These are phyloP conservation scores for Sordariomycetes sp. DNA, from an alignment of 2,329 filamentous ascomycete genomes.

Conservation along the genomic window DNA sequence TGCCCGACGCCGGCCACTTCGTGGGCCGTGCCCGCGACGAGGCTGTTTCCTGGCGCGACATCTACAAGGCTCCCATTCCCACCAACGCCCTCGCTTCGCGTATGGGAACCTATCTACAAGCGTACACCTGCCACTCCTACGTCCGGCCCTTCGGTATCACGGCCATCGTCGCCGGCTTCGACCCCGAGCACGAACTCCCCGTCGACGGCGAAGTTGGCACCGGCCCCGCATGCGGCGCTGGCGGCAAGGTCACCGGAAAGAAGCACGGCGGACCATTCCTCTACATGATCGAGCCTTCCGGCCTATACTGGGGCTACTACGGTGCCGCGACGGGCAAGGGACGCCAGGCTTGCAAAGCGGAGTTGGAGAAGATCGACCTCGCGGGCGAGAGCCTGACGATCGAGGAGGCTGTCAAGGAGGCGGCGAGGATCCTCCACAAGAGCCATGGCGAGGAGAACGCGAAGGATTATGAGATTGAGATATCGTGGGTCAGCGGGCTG, in stretches of 20 bases:
- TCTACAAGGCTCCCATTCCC: conserved; percentile 91
- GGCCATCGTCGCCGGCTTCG: conserved; percentile 86
- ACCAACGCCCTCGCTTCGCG: conserved; percentile 79
- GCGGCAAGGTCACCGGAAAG: conserved; percentile 66
- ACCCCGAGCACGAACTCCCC: conserved; percentile 72
- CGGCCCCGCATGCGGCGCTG: conserved; percentile 68
- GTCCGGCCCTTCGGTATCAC: conserved; percentile 96
- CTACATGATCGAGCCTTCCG: conserved; percentile 99
- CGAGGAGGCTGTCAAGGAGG: conserved; percentile 86
- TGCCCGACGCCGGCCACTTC: conserved; percentile 93
- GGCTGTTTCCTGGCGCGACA: conserved; percentile 78
- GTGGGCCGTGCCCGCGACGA: conserved; percentile 91
- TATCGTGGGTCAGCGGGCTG: conserved; percentile 89
- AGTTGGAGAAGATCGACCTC: conserved; percentile 95
- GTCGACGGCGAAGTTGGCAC: conserved; percentile 86
- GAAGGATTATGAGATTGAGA: conserved; percentile 98
- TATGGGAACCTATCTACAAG: conserved; percentile 93
- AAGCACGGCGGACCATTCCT: conserved; percentile 83
- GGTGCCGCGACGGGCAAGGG: conserved; percentile 96
- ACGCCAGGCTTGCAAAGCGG: conserved; percentile 90
- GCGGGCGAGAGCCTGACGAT: conserved; percentile 66
- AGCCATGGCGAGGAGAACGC: conserved; percentile 99
- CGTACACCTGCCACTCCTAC: conserved; percentile 93
- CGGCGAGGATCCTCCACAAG: conserved; percentile 91
- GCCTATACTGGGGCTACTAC: conserved; percentile 98